Evolutionary conservation across 441 rosid species (phyloP).

Genomic region (Bruguiera hainesii): DNA sequence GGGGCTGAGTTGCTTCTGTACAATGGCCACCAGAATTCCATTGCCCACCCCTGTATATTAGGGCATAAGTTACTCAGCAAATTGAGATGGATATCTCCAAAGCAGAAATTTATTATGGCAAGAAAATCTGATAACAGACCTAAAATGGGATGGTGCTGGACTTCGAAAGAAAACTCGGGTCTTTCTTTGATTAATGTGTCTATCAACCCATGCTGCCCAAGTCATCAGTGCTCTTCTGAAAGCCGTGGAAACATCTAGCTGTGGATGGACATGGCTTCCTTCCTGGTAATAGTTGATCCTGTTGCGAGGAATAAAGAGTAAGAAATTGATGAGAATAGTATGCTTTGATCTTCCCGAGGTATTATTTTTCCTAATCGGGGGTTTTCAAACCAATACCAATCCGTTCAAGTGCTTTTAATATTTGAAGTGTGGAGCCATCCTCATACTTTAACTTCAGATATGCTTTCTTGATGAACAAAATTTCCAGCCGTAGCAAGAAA

Average conservation of each 20-base stretch:
- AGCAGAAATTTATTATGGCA: neutral
- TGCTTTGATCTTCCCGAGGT: too few relatives aligned
- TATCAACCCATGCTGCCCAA: slow-evolving; percentile 92
- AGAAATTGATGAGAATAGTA: too few relatives aligned
- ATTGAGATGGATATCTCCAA: neutral
- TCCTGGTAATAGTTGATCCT: slow-evolving; percentile 95
- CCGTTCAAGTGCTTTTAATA: neutral
- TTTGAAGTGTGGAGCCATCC: neutral
- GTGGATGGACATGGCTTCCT: slow-evolving; percentile 59
- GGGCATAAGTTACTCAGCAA: slow-evolving; percentile 19
- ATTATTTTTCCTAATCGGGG: too few relatives aligned
- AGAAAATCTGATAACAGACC: slow-evolving; percentile 33
- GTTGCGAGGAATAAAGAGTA: neutral
- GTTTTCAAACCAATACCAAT: too few relatives aligned
- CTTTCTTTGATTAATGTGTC: slow-evolving; percentile 51
- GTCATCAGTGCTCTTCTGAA: slow-evolving; percentile 74
- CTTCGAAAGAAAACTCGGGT: slow-evolving; percentile 80
- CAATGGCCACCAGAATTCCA: slow-evolving; percentile 97
- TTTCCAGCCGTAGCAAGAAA: too few relatives aligned
- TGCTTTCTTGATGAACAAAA: neutral
- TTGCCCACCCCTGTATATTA: slow-evolving; percentile 59
- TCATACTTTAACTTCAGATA: neutral
- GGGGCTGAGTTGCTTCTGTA: slow-evolving; percentile 55
- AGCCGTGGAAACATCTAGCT: slow-evolving; percentile 67
- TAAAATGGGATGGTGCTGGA: slow-evolving; percentile 88